Evolutionary conservation across 768 basidiomycete species (phyloP).

Genomic region (Termitomyces sp.): DNA sequence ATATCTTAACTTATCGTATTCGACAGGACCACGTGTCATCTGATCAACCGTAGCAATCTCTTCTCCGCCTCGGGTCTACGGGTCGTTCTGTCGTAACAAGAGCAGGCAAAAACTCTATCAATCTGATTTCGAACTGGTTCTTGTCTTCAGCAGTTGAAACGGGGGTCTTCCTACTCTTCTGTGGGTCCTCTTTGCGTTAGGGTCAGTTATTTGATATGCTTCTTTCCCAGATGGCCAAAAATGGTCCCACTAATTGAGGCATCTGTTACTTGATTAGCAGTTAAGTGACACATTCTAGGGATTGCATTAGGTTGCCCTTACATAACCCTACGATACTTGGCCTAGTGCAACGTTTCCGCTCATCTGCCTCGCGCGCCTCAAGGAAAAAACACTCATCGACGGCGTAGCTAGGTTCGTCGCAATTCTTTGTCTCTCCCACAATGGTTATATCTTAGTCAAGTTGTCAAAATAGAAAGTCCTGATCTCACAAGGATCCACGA

Average conservation of each 20-base stretch:
- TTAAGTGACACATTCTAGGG: constrained; percentile 12
- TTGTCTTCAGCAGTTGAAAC: constrained; percentile 2
- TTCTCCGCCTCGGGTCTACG: constrained; percentile 11
- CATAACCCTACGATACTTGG: constrained; percentile 14
- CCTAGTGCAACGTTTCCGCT: constrained; percentile 10
- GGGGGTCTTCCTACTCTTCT: neutral
- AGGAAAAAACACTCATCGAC: neutral
- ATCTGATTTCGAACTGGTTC: constrained; percentile 13
- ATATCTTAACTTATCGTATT: constrained; percentile 7
- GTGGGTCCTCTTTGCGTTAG: neutral
- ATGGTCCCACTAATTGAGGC: constrained; percentile 7
- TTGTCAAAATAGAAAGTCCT: constrained; percentile 33
- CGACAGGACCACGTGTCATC: constrained; percentile 10
- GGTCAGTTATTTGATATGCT: constrained; percentile 6
- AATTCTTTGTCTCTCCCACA: constrained; percentile 2
- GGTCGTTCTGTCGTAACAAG: constrained; percentile 12
- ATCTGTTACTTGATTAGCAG: constrained; percentile 14
- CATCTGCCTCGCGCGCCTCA: constrained; percentile 3
- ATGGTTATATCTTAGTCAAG: constrained; percentile 15
- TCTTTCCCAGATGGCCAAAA: constrained; percentile 3
- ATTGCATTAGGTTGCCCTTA: constrained; percentile 12
- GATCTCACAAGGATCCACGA: constrained; percentile 37
- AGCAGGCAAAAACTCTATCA: constrained; percentile 18
- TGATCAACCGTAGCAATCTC: constrained; percentile 2
- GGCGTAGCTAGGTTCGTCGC: constrained; percentile 13